Evolutionary conservation across 2,329 filamentous ascomycete genomes (phyloP).

Genomic region (Alternaria consortialis): DNA sequence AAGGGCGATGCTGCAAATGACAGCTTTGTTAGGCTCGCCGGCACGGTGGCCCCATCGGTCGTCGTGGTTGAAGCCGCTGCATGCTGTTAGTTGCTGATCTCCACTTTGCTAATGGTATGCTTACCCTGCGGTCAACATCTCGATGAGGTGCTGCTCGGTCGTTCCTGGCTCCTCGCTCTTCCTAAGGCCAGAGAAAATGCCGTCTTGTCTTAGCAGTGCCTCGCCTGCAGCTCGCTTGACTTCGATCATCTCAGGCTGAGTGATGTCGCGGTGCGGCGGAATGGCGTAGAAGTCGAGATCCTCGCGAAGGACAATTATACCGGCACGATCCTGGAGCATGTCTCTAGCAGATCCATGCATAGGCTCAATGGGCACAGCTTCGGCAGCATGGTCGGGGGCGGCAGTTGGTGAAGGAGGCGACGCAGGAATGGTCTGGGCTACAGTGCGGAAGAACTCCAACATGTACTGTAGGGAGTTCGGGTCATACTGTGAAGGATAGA

Average conservation of each 20-base stretch:
- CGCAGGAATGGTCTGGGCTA: constrained; percentile 92
- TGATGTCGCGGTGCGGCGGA: constrained; percentile 83
- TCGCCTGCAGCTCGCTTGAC: constrained; percentile 91
- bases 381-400: constrained; percentile 52
- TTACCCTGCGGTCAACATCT: constrained; percentile 98
- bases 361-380: constrained; percentile 74
- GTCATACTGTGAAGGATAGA: constrained; percentile 79
- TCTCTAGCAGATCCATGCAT: constrained; percentile 74
- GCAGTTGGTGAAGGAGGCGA: constrained; percentile 71
- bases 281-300: constrained; percentile 98
- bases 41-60: constrained; percentile 96
- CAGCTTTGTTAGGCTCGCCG: constrained; percentile 97
- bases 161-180: constrained; percentile 96
- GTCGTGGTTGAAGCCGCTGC: constrained; percentile 93
- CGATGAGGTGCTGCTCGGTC: constrained; percentile 96
- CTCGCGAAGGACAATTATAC: constrained; percentile 95
- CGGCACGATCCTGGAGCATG: constrained; percentile 85
- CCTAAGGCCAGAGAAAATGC: constrained; percentile 94
- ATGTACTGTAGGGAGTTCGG: constrained; percentile 97
- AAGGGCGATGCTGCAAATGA: constrained; percentile 94
- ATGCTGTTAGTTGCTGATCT: constrained; percentile 14
- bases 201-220: constrained; percentile 86
- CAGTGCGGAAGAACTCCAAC: constrained; percentile 96
- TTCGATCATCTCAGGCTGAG: constrained; percentile 89
- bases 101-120: constrained; percentile 36